phyloP scores from a whole-genome alignment of 2,329 filamentous ascomycete genomes.

The Diaporthe helianthi region DNA sequence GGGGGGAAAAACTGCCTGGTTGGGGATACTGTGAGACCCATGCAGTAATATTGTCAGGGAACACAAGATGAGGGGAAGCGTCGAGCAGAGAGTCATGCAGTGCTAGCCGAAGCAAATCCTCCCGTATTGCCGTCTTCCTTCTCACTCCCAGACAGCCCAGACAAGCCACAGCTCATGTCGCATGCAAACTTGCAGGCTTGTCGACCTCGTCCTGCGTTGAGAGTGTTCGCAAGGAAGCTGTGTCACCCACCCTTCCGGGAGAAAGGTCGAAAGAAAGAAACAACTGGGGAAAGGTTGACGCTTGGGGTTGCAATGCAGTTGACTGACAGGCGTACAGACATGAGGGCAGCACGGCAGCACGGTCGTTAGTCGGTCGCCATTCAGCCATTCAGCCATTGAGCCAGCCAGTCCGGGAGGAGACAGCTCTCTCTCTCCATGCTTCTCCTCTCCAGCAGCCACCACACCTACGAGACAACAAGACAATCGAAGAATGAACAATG shows the following conservation, averaged over 20 bases:
- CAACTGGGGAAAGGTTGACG: background rate
- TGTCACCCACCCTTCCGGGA: slow-evolving; percentile 14
- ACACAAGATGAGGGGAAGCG: slow-evolving; percentile 35
- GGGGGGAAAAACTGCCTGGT: too few relatives aligned
- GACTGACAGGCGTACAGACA: background rate
- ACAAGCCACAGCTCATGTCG: slow-evolving; percentile 28
- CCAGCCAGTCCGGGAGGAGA: background rate
- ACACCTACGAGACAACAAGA: background rate
- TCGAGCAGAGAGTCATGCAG: slow-evolving; percentile 26
- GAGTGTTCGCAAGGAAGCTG: slow-evolving; percentile 2
- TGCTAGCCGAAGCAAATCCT: slow-evolving; percentile 28
- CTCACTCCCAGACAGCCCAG: slow-evolving; percentile 24
- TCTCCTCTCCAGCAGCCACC: slow-evolving; percentile 19
- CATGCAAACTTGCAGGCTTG: slow-evolving; percentile 28
- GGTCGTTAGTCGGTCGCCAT: background rate
- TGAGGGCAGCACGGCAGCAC: too few relatives aligned
- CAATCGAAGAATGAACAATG: slow-evolving; percentile 7
- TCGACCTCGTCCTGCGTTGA: slow-evolving; percentile 19
- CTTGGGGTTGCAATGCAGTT: slow-evolving; percentile 13
- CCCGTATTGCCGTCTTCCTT: slow-evolving; percentile 25
- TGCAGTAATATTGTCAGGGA: slow-evolving; percentile 27
- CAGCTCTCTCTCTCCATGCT: too few relatives aligned
- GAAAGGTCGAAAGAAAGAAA: slow-evolving; percentile 5
- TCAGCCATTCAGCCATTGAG: slow-evolving; percentile 1
- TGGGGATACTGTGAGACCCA: slow-evolving; percentile 24